Percentiles rank a stretch among this genome's conserved stretches.
Conservation (phyloP, 2,329 filamentous ascomycete species). For the Neoscytalidium dimidiatum region DNA sequence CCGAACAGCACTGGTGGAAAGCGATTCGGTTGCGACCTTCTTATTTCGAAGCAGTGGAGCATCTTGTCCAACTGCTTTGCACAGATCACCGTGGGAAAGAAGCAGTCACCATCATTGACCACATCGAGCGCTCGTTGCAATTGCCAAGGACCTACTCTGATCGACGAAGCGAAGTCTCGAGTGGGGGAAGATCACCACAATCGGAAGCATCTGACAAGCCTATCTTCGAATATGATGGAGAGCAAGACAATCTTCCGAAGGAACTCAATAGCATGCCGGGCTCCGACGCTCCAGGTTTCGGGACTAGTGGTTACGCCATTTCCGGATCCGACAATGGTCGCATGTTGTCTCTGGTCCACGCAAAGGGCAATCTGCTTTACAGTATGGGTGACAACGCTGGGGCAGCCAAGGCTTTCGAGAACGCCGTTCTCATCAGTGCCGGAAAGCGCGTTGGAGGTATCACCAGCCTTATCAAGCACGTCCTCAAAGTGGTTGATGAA, state of each 20-base stretch:
- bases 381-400: conserved; percentile 77
- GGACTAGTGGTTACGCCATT: conserved; percentile 81
- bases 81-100: conserved; percentile 77
- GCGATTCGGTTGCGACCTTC: conserved; percentile 82
- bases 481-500: conserved; percentile 66
- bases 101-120: conserved; percentile 83
- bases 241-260: conserved; percentile 39
- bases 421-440: conserved; percentile 86
- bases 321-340: conserved; percentile 86
- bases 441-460: conserved; percentile 70
- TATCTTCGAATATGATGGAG: conserved; percentile 58
- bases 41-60: conserved; percentile 93
- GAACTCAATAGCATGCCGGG: conserved; percentile 43
- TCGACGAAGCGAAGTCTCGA: conserved; percentile 61
- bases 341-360: conserved; percentile 90
- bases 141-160: conserved; percentile 49
- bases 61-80: conserved; percentile 86
- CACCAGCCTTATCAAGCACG: conserved; percentile 73
- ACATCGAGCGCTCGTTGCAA: conserved; percentile 72
- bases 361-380: conserved; percentile 98
- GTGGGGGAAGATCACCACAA: conserved; percentile 56
- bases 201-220: conserved; percentile 60
- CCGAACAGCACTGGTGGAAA: conserved; percentile 79
- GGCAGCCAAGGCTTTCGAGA: conserved; percentile 89
- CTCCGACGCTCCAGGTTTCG: conserved; percentile 59